A percentile compares a stretch with the other conserved stretches of the same genome.
These are phyloP conservation scores for Aspergillus brasiliensis DNA, from an alignment of 2,329 filamentous ascomycete genomes.

Conservation along the genomic window DNA sequence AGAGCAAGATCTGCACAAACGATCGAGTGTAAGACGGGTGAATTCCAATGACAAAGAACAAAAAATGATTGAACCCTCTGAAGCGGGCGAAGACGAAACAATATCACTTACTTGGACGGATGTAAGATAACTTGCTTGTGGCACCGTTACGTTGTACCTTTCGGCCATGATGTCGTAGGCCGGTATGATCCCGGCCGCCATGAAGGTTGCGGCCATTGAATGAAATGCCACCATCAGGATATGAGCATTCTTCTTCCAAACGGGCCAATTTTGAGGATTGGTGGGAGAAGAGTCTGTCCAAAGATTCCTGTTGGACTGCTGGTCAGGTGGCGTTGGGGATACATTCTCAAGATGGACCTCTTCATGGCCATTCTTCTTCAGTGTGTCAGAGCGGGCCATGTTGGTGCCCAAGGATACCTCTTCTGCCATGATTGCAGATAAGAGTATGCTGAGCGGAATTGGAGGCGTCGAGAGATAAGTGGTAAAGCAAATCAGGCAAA, in stretches of 20 bases:
- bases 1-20: slow-evolving; percentile 49
- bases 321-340: not conserved
- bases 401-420: not conserved
- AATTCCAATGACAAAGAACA: too few relatives aligned
- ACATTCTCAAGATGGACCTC: slow-evolving; percentile 21
- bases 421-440: slow-evolving; percentile 1
- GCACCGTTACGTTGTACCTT: slow-evolving; percentile 52
- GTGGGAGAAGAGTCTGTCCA: slow-evolving; percentile 6
- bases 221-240: slow-evolving; percentile 58
- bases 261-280: slow-evolving; percentile 27
- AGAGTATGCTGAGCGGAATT: not conserved
- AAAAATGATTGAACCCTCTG: not conserved
- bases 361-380: not conserved
- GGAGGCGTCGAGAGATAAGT: not conserved
- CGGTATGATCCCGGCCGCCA: slow-evolving; percentile 54
- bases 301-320: not conserved
- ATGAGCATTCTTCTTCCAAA: slow-evolving; percentile 48
- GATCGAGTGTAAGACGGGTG: not conserved
- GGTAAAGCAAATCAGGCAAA: not conserved
- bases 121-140: slow-evolving; percentile 54
- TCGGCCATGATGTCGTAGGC: slow-evolving; percentile 55
- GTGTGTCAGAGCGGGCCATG: not conserved
- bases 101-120: slow-evolving; percentile 43
- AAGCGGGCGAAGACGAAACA: not conserved
- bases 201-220: slow-evolving; percentile 57